Percentiles rank a stretch among this genome's conserved stretches.
Evolutionary conservation across 78 protist genomes (phyloP).

Genomic region (Chrysochromulina parva): DNA sequence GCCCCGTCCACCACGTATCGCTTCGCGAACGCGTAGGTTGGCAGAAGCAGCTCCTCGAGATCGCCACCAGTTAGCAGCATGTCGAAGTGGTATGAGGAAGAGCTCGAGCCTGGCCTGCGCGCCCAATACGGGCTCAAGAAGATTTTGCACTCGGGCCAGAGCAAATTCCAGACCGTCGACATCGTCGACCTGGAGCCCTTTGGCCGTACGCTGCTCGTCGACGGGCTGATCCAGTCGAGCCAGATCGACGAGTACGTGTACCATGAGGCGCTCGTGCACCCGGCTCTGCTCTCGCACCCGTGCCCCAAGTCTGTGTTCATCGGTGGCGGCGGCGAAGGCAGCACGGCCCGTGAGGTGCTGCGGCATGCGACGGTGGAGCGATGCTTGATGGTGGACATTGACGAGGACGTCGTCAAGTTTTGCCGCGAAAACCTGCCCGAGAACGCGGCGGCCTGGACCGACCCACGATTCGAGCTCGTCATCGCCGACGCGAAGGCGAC

Average conservation of each 20-base stretch:
- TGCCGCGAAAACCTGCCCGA: constrained; percentile 63
- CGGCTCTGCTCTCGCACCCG: constrained; percentile 64
- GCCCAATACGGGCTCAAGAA: neutral
- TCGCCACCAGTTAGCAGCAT: neutral
- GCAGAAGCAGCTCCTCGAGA: too few relatives aligned
- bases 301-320: constrained; percentile 59
- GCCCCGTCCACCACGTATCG: too few relatives aligned
- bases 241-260: constrained; percentile 58
- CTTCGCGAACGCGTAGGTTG: too few relatives aligned
- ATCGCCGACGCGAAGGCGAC: constrained; percentile 59
- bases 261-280: constrained; percentile 72
- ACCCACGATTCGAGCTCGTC: constrained; percentile 53
- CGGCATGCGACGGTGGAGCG: constrained; percentile 50
- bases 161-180: constrained; percentile 11
- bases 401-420: constrained; percentile 46
- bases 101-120: constrained; percentile 7
- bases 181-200: neutral
- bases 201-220: constrained; percentile 22
- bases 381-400: constrained; percentile 71
- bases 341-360: constrained; percentile 70
- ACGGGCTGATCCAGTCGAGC: constrained; percentile 29
- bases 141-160: neutral
- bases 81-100: constrained; percentile 2
- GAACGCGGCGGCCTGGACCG: constrained; percentile 45
- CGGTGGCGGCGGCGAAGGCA: constrained; percentile 80